phyloP scores from a whole-genome alignment of 2,329 filamentous ascomycete species.

The Colletotrichum sp. region DNA sequence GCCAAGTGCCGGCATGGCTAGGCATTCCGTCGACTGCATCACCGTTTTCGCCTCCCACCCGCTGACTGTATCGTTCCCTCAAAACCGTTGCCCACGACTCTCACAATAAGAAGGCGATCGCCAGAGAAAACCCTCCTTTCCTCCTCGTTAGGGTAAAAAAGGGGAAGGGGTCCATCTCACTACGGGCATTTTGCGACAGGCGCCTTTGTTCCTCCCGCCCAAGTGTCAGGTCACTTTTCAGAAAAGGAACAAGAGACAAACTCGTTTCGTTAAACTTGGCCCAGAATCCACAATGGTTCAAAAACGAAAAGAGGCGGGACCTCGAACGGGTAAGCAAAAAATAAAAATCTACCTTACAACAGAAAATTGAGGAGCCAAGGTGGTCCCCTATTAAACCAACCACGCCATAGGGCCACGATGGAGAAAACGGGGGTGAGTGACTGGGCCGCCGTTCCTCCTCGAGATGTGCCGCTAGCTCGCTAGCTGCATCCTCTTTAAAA shows the following conservation, averaged over 20 bases:
- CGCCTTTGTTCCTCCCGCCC: neutral
- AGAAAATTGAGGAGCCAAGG: neutral
- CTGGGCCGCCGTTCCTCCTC: neutral
- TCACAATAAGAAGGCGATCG: neutral
- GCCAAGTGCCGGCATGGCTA: conserved; percentile 20
- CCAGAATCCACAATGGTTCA: conserved; percentile 7
- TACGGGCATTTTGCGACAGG: neutral
- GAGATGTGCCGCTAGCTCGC: conserved; percentile 14
- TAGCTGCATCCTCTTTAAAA: conserved; percentile 21
- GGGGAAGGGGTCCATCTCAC: neutral
- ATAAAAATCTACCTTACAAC: neutral
- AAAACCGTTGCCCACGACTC: neutral
- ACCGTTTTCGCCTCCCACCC: neutral
- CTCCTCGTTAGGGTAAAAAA: neutral
- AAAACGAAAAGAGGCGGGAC: neutral
- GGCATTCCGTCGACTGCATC: neutral
- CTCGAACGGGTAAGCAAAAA: neutral
- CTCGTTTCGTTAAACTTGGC: neutral
- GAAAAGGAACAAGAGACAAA: neutral
- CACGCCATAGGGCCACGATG: conserved; percentile 20
- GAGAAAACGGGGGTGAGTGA: conserved; percentile 4
- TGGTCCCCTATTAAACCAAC: conserved; percentile 10
- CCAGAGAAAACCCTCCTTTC: neutral
- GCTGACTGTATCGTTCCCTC: neutral
- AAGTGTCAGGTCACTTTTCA: neutral